Conservation (phyloP, 176 grass and related monocot genomes). For the Hyparrhenia diplandra region DNA sequence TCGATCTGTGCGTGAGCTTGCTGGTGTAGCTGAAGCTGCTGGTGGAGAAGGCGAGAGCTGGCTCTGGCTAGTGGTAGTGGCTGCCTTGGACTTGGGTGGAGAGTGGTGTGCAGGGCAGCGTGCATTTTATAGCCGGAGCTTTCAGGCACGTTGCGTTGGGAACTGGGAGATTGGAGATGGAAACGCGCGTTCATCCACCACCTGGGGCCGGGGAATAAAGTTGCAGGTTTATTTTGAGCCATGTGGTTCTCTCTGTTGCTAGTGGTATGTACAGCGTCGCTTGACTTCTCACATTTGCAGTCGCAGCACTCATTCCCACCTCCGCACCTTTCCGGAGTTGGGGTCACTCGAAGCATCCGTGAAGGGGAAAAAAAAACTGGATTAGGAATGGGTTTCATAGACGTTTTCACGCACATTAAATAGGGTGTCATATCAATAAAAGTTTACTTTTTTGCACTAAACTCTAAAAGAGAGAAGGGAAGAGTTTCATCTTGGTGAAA, state of each 20-base stretch:
- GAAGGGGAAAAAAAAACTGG: too few species aligned
- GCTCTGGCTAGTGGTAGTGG: not conserved
- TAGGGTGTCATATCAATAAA: too few species aligned
- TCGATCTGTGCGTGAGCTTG: not conserved
- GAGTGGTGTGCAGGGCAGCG: not conserved
- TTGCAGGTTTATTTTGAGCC: not conserved
- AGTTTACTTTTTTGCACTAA: too few species aligned
- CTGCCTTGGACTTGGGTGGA: not conserved
- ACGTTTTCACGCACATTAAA: too few species aligned
- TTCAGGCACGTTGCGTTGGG: not conserved
- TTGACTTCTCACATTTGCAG: conserved; percentile 1
- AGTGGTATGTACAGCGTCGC: not conserved
- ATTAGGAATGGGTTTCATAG: too few species aligned
- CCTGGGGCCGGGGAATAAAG: conserved; percentile 10
- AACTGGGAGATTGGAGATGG: not conserved
- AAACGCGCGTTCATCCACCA: not conserved
- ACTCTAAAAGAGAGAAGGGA: too few species aligned
- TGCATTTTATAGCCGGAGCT: conserved; percentile 17
- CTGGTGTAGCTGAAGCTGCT: not conserved
- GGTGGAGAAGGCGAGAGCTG: not conserved
- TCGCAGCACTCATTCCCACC: too few species aligned
- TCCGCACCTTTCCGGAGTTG: too few species aligned
- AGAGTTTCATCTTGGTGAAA: too few species aligned
- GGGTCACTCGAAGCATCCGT: too few species aligned
- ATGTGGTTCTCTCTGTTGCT: not conserved